Conservation (phyloP, 2,329 filamentous ascomycete genomes). For the Diaporthe caulivora region DNA sequence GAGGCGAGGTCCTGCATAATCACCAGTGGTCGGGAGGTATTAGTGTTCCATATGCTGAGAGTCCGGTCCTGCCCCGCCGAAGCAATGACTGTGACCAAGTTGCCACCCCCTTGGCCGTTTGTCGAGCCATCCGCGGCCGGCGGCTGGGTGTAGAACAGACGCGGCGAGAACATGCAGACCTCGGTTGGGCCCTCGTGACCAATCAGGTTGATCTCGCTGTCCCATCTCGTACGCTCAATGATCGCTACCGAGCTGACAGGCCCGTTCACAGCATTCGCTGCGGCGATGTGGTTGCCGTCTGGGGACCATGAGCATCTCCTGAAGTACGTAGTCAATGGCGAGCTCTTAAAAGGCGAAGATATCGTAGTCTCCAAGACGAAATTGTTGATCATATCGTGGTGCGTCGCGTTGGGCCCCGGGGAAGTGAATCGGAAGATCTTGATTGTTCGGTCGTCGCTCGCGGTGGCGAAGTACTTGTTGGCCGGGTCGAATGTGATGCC, state of each 20-base stretch:
- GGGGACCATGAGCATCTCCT: constrained; percentile 97
- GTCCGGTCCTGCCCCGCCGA: constrained; percentile 98
- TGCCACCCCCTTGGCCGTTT: constrained; percentile 60
- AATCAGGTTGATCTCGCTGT: constrained; percentile 96
- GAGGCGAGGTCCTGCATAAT: constrained; percentile 89
- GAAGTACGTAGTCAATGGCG: constrained; percentile 96
- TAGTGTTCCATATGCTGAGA: constrained; percentile 97
- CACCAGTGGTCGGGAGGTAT: constrained; percentile 89
- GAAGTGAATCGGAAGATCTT: constrained; percentile 97
- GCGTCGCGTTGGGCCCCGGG: constrained; percentile 88
- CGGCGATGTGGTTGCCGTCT: constrained; percentile 96
- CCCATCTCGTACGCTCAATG: constrained; percentile 91
- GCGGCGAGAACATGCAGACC: constrained; percentile 95
- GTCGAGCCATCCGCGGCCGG: constrained; percentile 66
- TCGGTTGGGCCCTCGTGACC: constrained; percentile 97
- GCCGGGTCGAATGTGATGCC: constrained; percentile 98
- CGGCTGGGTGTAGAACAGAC: constrained; percentile 83
- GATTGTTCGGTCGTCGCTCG: constrained; percentile 95
- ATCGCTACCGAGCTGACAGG: constrained; percentile 98
- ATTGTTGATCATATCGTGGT: constrained; percentile 96
- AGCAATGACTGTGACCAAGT: constrained; percentile 89
- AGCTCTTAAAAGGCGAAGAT: constrained; percentile 86
- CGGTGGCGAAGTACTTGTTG: constrained; percentile 99
- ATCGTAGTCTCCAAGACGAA: constrained; percentile 97
- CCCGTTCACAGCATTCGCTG: constrained; percentile 96